Evolutionary conservation across 768 basidiomycete species (phyloP).

Genomic region (Naganishia antarctica): DNA sequence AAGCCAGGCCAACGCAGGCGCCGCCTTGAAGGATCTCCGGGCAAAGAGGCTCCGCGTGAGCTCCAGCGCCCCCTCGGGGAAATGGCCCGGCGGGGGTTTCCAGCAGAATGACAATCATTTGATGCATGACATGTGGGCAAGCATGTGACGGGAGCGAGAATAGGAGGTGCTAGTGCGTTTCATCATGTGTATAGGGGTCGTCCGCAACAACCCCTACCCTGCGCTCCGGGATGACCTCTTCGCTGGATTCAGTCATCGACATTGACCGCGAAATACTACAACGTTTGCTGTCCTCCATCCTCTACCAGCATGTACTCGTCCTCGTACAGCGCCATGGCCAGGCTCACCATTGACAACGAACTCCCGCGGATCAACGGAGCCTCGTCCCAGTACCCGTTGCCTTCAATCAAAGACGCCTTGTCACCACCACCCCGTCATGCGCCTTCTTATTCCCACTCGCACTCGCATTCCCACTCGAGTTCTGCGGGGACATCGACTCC

Average conservation of each 20-base stretch:
- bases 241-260: no score
- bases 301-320: background rate
- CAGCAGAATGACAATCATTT: background rate
- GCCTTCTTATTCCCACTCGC: background rate
- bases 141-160: constrained; percentile 2
- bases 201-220: background rate
- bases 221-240: background rate
- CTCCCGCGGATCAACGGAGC: background rate
- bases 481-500: background rate
- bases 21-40: background rate
- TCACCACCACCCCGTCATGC: background rate
- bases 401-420: background rate
- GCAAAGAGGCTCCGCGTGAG: background rate
- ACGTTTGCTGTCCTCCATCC: no score
- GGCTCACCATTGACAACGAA: constrained; percentile 15
- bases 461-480: background rate
- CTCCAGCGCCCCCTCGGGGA: background rate
- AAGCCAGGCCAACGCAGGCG: background rate
- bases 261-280: no score
- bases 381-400: background rate
- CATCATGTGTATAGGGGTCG: background rate
- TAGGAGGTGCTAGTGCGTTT: no score
- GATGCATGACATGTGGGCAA: background rate
- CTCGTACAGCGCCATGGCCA: constrained; percentile 25
- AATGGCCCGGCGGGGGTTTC: background rate